Percentiles rank a stretch among this genome's conserved stretches.
Evolutionary conservation across 805 yeast species (phyloP).

Genomic region (Babjeviella inositovora): DNA sequence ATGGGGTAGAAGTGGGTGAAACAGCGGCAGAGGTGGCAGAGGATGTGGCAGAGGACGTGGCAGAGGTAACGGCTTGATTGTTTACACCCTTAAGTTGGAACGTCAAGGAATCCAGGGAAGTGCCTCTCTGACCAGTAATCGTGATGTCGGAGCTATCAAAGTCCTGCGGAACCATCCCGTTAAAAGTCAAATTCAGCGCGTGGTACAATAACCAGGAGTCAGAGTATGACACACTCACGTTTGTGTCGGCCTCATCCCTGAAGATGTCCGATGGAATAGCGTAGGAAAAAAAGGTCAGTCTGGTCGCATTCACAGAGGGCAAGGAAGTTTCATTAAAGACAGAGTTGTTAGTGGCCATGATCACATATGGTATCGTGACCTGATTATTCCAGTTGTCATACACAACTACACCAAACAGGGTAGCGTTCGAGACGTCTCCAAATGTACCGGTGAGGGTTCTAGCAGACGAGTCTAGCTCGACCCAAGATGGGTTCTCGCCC

Average conservation of each 20-base stretch:
- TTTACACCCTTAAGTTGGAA: too few species aligned
- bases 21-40: constrained; percentile 11
- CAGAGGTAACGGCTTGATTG: constrained; percentile 9
- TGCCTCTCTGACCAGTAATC: constrained; percentile 19
- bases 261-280: constrained; percentile 37
- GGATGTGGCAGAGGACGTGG: constrained; percentile 13
- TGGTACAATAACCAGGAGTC: constrained; percentile 53
- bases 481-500: constrained; percentile 45
- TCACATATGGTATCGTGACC: constrained; percentile 38
- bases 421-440: constrained; percentile 24
- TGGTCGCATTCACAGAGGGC: constrained; percentile 52
- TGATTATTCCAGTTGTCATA: constrained; percentile 44
- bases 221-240: constrained; percentile 24
- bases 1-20: constrained; percentile 3
- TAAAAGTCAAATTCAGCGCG: constrained; percentile 41
- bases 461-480: constrained; percentile 19
- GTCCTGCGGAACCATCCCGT: constrained; percentile 46
- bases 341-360: constrained; percentile 30
- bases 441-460: constrained; percentile 35
- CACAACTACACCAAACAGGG: constrained; percentile 34
- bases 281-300: constrained; percentile 42
- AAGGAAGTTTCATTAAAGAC: constrained; percentile 38
- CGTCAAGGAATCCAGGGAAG: constrained; percentile 8
- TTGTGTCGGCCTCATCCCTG: constrained; percentile 33
- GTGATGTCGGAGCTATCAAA: constrained; percentile 22